Base-by-base conservation (phyloP, 805 yeast genomes). In the Saturnispora sekii region DNA sequence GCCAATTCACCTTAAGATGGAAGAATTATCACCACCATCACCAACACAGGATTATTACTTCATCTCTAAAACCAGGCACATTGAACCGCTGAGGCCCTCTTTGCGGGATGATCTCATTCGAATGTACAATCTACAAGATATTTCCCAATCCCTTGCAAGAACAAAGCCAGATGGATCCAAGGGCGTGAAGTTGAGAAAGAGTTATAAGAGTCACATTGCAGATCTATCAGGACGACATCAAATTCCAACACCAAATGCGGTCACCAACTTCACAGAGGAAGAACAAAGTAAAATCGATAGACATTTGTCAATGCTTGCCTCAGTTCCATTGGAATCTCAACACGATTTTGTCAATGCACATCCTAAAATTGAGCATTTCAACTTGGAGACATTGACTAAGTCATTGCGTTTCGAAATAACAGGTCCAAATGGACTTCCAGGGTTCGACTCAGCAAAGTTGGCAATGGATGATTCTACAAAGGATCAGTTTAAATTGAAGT, bases 151-250 rank as follows among this genome's bases (percentile, higher is more conserved):
- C 3, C 81, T 93, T 36, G 95, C 96, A 1, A 74, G 98, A 57
- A 73, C 81, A 10, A 88, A 85, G 55, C 81, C 87, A 2, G 94
- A 83, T 55, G 96, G 96, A 0, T 74, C 93, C 0, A 88, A 85
- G 53, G 96, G 96, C 44, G 88, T 88, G 33, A 93, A 93, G 64
- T 73, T 93, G 45, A 74, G 98, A 55, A 93, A 93, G 64, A 87
- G 97, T 0, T 93, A 93, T 65, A 93, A 93, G 62, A 88, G 89
- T 51, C 97, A 90, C 60, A 83, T 93, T 11, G 70, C 74, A 33
- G 97, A 89, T 53, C 67, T 93, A 28, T 84, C 96, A 0, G 97
- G 89, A 2, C 81, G 80, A 57, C 85, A 79, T 52, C 69, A 69
- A 32, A 77, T 83, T 35, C 84, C 85, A n/a, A 70, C 63, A 5